phyloP scores from a whole-genome alignment of 352 stramenopile genomes.

The Phytophthora pini region DNA sequence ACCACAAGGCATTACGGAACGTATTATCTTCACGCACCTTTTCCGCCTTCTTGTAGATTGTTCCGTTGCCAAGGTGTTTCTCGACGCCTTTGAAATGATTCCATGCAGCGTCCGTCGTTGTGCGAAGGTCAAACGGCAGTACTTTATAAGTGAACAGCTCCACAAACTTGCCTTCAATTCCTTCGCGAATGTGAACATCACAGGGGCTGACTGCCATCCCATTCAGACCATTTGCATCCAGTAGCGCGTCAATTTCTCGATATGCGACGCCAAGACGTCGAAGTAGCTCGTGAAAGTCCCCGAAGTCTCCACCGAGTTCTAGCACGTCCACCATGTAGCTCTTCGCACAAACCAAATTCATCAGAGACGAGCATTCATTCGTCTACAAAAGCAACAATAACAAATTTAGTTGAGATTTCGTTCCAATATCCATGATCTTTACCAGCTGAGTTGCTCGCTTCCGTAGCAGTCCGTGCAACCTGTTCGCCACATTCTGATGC shows the following conservation, averaged over 20 bases:
- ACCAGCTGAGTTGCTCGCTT: constrained; percentile 32
- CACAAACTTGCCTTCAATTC: constrained; percentile 19
- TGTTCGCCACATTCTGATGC: constrained; percentile 45
- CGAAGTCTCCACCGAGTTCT: constrained; percentile 17
- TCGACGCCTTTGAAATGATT: constrained; percentile 35
- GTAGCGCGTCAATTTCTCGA: constrained; percentile 23
- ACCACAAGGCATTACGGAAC: too few species aligned
- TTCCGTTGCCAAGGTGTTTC: constrained; percentile 31
- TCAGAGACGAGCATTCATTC: constrained; percentile 11
- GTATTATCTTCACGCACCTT: constrained; percentile 11
- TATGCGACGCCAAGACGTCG: constrained; percentile 20
- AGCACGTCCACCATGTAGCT: constrained; percentile 18
- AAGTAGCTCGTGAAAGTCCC: constrained; percentile 22
- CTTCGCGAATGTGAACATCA: constrained; percentile 29
- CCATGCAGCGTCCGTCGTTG: constrained; percentile 22
- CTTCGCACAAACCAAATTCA: background rate
- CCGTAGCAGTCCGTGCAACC: constrained; percentile 39
- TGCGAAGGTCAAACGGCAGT: constrained; percentile 25
- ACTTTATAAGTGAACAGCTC: constrained; percentile 33
- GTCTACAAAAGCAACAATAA: constrained; percentile 6
- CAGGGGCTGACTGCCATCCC: constrained; percentile 18
- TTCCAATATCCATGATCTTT: background rate
- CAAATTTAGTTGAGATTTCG: background rate
- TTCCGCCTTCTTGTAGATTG: constrained; percentile 30
- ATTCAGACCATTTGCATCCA: constrained; percentile 28